Percentiles rank a stretch among this genome's conserved stretches.
phyloP scores from a whole-genome alignment of 352 stramenopile genomes.

The Phytophthora sp. region DNA sequence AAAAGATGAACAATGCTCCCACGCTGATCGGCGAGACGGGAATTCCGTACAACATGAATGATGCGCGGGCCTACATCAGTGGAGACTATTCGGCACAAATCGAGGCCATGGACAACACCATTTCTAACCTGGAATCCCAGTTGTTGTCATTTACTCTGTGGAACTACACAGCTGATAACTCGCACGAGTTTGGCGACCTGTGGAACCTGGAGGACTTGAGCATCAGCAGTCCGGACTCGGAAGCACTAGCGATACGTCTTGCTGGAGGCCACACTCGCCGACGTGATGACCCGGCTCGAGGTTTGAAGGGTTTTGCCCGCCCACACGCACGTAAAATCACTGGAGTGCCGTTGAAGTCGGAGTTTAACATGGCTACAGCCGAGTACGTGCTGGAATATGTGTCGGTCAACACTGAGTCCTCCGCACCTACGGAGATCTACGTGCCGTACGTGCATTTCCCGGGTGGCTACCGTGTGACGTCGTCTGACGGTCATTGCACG shows the following conservation, averaged over 20 bases:
- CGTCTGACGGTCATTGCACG: constrained; percentile 32
- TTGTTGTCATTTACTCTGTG: constrained; percentile 85
- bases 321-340: constrained; percentile 66
- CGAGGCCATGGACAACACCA: constrained; percentile 64
- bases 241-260: constrained; percentile 25
- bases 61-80: constrained; percentile 41
- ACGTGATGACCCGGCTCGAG: constrained; percentile 42
- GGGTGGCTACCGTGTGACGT: constrained; percentile 32
- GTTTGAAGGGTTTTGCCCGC: constrained; percentile 63
- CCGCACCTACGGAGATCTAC: constrained; percentile 33
- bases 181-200: constrained; percentile 68
- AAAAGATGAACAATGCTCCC: constrained; percentile 46
- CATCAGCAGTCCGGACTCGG: constrained; percentile 62
- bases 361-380: constrained; percentile 44
- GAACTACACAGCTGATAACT: constrained; percentile 86
- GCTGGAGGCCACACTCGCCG: constrained; percentile 42
- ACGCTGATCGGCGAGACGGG: constrained; percentile 68
- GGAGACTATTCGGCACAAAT: constrained; percentile 56
- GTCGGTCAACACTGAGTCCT: constrained; percentile 12
- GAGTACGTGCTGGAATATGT: constrained; percentile 64
- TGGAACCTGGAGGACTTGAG: constrained; percentile 89
- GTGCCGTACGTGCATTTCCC: constrained; percentile 40
- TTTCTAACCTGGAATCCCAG: constrained; percentile 63
- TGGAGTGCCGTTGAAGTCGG: constrained; percentile 59
- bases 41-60: constrained; percentile 66